These are phyloP conservation scores for Podosphaera xanthii DNA, from an alignment of 2,329 filamentous ascomycete species.

Conservation along the genomic window DNA sequence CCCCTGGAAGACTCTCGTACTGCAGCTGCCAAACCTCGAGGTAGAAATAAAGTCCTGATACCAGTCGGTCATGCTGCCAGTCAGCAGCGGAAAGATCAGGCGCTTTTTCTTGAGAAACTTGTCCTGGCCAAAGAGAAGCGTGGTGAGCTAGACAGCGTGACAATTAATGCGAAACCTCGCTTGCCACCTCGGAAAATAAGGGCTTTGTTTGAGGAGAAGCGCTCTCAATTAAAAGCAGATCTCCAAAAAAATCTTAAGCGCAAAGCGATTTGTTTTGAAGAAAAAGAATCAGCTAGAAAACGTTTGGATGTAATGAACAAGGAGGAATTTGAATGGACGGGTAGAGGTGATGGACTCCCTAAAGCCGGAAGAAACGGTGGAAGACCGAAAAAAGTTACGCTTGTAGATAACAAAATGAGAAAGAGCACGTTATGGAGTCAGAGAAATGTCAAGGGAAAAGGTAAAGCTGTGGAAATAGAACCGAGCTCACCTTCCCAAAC, in stretches of 20 bases:
- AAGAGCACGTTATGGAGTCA: conserved; percentile 1
- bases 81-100: conserved; percentile 20
- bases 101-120: conserved; percentile 38
- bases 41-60: conserved; percentile 3
- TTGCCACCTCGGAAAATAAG: conserved; percentile 9
- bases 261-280: neutral
- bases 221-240: conserved; percentile 6
- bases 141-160: conserved; percentile 43
- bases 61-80: conserved; percentile 12
- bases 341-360: neutral
- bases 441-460: conserved; percentile 1
- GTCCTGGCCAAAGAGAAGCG: conserved; percentile 39
- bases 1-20: conserved; percentile 11
- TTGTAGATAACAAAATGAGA: neutral
- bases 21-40: neutral
- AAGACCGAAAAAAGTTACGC: neutral
- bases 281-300: conserved; percentile 4
- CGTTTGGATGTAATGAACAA: conserved; percentile 9
- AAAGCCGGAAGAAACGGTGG: neutral
- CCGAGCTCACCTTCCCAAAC: neutral
- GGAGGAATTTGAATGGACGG: conserved; percentile 4
- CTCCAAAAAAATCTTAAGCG: conserved; percentile 5
- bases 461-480: neutral
- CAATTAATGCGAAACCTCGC: conserved; percentile 26
- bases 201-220: conserved; percentile 5